Evolutionary conservation across 75 land plant genomes (phyloP), one percentile per base, ranked within the genome.

Genomic region (Pseudotsuga menziesii): DNA sequence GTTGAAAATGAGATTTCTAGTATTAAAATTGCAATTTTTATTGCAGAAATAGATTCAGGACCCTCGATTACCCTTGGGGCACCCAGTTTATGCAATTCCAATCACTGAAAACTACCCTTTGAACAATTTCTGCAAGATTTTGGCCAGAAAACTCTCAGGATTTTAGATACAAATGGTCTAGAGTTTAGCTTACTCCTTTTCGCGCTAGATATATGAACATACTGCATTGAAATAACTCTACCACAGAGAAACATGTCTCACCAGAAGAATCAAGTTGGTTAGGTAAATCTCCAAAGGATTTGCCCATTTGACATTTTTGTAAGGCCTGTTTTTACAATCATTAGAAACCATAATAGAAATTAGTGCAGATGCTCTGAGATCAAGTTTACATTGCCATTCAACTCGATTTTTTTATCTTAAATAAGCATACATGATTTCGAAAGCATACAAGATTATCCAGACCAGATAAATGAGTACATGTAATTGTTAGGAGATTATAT

Each of bases 231-330:
- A 26, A 1, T 55, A 17, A 22, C 27, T 58, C 19, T 9, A 57
- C 19, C 8, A 39, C 27, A 27, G 2, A 27, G 20, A 23, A 57
- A 78, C 58, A n/a, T 27, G 29, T 62, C 81, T 62, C 62, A 94
- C 95, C 95, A 55, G 91, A 83, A 35, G 95, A 87, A 36, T 92
- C 91, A 29, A 94, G 89, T 57, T 87, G 84, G 25, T 87, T 61
- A 4, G 93, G 89, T 23, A 92, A 85, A 29, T 70, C 61, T 72
- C 78, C 83, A 17, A 94, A 80, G 19, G 80, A 82, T 20, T 75
- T 78, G 57, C 81, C 83, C 52, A 94, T 79, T 77, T 92, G 98
- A 66, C 98, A 94, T 76, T 92, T 92, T 66, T 89, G 86, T 63
- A 94, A 57, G 74, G 93, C 91, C 98, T 94, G 88, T 6, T 14